These are phyloP conservation scores for Vigna radiata DNA, from an alignment of 306 rosid genomes.

Conservation along the genomic window DNA sequence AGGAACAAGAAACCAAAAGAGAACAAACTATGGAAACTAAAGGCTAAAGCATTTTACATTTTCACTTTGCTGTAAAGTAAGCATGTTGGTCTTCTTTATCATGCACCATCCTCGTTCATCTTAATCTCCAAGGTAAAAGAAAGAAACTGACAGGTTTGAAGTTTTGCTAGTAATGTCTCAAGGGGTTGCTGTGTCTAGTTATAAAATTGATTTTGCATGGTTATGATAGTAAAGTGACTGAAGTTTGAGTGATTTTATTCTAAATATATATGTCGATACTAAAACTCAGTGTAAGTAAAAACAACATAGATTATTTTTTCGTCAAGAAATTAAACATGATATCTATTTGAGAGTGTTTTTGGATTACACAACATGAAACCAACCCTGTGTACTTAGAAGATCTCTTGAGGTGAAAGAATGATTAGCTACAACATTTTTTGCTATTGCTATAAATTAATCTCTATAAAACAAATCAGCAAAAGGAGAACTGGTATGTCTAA, in stretches of 20 bases:
- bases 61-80: background rate
- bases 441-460: background rate
- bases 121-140: background rate
- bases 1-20: slow-evolving; percentile 33
- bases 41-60: background rate
- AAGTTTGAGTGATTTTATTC: background rate
- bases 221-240: background rate
- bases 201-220: background rate
- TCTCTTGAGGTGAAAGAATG: background rate
- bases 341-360: background rate
- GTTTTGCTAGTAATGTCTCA: background rate
- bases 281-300: too few relatives aligned
- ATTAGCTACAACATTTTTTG: background rate
- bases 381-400: background rate
- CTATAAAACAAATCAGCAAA: background rate
- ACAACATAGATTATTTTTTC: too few relatives aligned
- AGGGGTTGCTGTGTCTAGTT: background rate
- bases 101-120: background rate
- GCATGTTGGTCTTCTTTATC: background rate
- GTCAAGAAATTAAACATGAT: background rate
- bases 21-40: background rate
- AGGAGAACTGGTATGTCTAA: background rate
- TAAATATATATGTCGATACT: too few relatives aligned
- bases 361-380: background rate
- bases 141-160: background rate